Percentiles rank a stretch among this genome's conserved stretches.
Evolutionary conservation across 108 stramenopile species (phyloP).

Genomic region (Skeletonema potamos): DNA sequence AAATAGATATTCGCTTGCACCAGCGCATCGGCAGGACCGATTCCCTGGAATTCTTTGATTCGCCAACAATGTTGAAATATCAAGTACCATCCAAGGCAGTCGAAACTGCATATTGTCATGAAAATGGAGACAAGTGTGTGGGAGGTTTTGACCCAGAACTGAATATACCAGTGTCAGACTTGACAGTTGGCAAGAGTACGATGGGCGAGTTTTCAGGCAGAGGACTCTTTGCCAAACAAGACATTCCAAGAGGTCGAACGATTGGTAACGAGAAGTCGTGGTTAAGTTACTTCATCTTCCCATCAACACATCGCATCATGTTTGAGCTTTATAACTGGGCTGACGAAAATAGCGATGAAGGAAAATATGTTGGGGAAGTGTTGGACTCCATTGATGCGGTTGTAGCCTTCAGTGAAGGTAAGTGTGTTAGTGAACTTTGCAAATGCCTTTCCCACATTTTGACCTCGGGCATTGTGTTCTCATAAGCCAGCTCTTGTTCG

Average conservation of each 20-base stretch:
- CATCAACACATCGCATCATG: slow-evolving; percentile 14
- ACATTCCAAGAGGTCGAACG: slow-evolving; percentile 12
- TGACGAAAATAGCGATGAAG: not conserved
- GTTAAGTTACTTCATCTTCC: slow-evolving; percentile 23
- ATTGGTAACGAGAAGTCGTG: slow-evolving; percentile 30
- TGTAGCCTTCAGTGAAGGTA: not conserved
- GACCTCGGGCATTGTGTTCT: no score
- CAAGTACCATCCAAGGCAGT: not conserved
- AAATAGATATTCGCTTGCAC: slow-evolving; percentile 35
- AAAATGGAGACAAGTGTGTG: not conserved
- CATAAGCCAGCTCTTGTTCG: no score
- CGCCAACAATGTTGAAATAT: not conserved
- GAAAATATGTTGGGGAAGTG: not conserved
- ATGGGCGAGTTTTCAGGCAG: slow-evolving; percentile 43
- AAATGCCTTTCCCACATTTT: not conserved
- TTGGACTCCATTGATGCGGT: not conserved
- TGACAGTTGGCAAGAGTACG: slow-evolving; percentile 31
- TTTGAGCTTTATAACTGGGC: not conserved
- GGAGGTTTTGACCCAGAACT: slow-evolving; percentile 18
- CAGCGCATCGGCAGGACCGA: not conserved
- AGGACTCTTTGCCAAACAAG: slow-evolving; percentile 29
- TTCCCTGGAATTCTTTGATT: not conserved
- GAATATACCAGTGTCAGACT: slow-evolving; percentile 24
- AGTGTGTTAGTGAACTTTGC: not conserved
- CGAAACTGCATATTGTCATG: not conserved